phyloP scores from a whole-genome alignment of 1,284 basidiomycete species.

The Albatrellus sp. region DNA sequence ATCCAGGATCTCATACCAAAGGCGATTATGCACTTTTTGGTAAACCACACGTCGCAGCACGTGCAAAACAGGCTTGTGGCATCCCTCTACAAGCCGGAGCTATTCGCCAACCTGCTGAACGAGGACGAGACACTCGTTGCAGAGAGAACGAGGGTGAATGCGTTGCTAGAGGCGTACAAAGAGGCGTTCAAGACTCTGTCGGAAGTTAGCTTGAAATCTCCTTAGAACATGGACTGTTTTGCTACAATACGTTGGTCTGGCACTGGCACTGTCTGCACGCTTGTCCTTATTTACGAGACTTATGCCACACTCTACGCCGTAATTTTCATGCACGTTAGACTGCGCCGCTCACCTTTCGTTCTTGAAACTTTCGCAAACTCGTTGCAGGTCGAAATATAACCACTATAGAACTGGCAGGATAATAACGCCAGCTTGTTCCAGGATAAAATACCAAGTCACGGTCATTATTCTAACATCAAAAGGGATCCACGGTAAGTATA shows the following conservation, averaged over 20 bases:
- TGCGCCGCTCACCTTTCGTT: no score
- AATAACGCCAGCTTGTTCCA: no score
- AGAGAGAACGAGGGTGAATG: conserved; percentile 90
- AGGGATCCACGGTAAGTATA: no score
- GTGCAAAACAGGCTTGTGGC: conserved; percentile 95
- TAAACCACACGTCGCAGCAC: conserved; percentile 92
- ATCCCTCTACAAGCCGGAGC: conserved; percentile 84
- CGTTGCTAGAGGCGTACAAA: conserved; percentile 91
- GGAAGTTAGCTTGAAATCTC: conserved; percentile 61
- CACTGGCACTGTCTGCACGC: no score
- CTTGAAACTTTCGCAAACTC: no score
- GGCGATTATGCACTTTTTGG: conserved; percentile 91
- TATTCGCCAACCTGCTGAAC: conserved; percentile 86
- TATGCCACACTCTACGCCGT: no score
- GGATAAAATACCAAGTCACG: no score
- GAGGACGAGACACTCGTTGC: conserved; percentile 94
- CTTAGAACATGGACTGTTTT: conserved; percentile 22
- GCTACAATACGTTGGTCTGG: not conserved
- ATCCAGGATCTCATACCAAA: conserved; percentile 98
- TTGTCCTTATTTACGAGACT: no score
- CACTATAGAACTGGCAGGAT: no score
- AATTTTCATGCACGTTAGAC: no score
- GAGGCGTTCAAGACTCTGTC: conserved; percentile 88
- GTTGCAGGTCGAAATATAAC: no score
- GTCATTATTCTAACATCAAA: not conserved